phyloP scores from a whole-genome alignment of 2,329 filamentous ascomycete species.

The Talaromyces sp. region DNA sequence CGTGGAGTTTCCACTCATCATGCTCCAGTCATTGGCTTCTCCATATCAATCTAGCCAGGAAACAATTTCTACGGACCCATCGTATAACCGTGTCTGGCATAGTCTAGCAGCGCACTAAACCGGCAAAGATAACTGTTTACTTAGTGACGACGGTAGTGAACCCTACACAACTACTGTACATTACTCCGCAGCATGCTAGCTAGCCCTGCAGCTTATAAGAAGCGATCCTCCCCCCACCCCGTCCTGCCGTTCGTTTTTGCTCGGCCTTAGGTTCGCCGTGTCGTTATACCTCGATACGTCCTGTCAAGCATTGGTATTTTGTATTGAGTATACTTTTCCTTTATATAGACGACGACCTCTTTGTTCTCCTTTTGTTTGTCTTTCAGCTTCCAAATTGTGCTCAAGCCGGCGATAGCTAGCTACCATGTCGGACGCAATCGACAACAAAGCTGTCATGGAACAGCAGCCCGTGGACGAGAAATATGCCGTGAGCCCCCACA shows the following conservation, averaged over 20 bases:
- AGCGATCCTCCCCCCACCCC: background rate
- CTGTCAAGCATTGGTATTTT: background rate
- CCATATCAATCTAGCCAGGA: background rate
- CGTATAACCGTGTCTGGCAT: background rate
- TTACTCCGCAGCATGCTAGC: background rate
- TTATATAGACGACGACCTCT: background rate
- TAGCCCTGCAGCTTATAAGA: constrained; percentile 3
- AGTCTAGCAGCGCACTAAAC: background rate
- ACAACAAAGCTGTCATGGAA: constrained; percentile 16
- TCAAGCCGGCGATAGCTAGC: background rate
- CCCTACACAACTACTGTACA: background rate
- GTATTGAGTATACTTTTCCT: background rate
- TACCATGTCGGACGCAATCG: constrained; percentile 15
- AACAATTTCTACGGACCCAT: background rate
- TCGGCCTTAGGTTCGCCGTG: background rate
- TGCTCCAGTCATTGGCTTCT: background rate
- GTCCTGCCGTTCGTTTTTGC: background rate
- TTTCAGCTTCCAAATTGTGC: background rate
- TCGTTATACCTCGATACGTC: background rate
- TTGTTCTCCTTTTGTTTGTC: background rate
- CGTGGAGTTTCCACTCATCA: background rate
- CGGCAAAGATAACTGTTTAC: background rate
- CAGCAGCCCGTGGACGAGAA: constrained; percentile 16
- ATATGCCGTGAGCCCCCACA: constrained; percentile 12
- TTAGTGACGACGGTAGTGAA: background rate